Evolutionary conservation across 768 basidiomycete species (phyloP), one percentile per base, ranked within the genome.

Genomic region (Amanita exitialis): DNA sequence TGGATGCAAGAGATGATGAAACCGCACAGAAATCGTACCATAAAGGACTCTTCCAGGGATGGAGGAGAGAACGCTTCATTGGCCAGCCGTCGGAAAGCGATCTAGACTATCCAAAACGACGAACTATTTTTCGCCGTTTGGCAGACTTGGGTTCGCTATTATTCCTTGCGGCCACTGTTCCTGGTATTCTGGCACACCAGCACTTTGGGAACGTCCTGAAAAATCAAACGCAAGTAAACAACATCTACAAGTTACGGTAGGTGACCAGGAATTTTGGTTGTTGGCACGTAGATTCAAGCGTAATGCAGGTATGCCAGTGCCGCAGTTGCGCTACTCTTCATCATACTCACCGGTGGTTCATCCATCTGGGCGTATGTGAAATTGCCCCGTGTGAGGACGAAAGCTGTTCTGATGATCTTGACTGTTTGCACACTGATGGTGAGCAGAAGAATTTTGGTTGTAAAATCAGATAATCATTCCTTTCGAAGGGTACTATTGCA

Each of bases 381-480:
- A 28, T 48, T 66, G 54, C 57, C 61, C n/a, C 61, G 64, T 25
- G 61, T 62, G 15, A 61, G 59, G 47, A 57, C 51, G 42, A 53
- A 53, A 35, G 61, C 66, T 4, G 55, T 58, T 6, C 32, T 52
- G 4, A 43, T 64, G 20, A 34, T 65, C 7, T 20, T 56, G 13
- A n/a, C 59, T 6, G 52, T 68, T 43, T 56, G 60, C 30, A 44
- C 53, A 7, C 59, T 68, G n/a, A 56, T 65, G 45, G 73, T 72
- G 47, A 57, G 69, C 58, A 27, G 25, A 15, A 35, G 5, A 27
- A 7, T 9, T 38, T 23, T 3, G 6, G n/a, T 16, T 12, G 30
- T 10, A 38, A 3, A 12, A 4, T 39, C 25, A 15, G 25, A 47
- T 44, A 21, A 20, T 21, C 43, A 15, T 35, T 16, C 32, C 18